phyloP scores from a whole-genome alignment of 306 rosid genomes.

The Cucurbita pepo region DNA sequence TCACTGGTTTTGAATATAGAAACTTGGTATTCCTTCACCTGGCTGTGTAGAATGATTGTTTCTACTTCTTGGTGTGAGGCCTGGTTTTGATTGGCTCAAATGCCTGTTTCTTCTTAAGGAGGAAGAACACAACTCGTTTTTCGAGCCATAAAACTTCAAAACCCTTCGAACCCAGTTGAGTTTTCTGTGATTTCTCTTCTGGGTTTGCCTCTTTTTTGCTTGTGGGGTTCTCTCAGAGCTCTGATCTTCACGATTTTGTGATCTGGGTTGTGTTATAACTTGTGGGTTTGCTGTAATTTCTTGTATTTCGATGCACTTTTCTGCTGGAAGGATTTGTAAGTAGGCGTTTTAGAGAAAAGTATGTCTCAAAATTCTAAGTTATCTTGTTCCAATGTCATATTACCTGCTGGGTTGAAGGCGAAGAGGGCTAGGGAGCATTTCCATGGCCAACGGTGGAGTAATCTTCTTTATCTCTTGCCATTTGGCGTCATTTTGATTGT shows the following conservation, averaged over 20 bases:
- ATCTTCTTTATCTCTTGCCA: conserved; percentile 29
- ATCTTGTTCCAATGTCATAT: conserved; percentile 46
- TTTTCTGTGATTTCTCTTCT: not conserved
- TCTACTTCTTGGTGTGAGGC: conserved; percentile 14
- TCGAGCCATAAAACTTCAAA: not conserved
- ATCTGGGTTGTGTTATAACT: conserved; percentile 9
- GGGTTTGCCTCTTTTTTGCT: not conserved
- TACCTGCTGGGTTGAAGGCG: conserved; percentile 28
- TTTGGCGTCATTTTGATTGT: conserved; percentile 27
- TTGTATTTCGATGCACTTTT: conserved; percentile 23
- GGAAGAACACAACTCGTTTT: conserved; percentile 10
- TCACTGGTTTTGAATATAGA: conserved; percentile 28
- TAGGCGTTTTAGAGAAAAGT: conserved; percentile 21
- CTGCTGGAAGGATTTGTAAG: conserved; percentile 21
- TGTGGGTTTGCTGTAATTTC: conserved; percentile 11
- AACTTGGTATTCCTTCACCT: conserved; percentile 33
- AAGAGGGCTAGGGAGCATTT: conserved; percentile 43
- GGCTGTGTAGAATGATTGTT: conserved; percentile 33
- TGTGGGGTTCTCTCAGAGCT: not conserved
- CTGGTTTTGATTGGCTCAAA: conserved; percentile 20
- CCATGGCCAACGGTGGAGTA: conserved; percentile 32
- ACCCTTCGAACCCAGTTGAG: not conserved
- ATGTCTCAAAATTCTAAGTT: conserved; percentile 56
- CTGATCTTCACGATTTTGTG: conserved; percentile 1
- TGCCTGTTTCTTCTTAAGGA: conserved; percentile 10